Evolutionary conservation across 139 green algal genomes (phyloP), one percentile per base, ranked within the genome.

Genomic region (Picochlorum costavermella): DNA sequence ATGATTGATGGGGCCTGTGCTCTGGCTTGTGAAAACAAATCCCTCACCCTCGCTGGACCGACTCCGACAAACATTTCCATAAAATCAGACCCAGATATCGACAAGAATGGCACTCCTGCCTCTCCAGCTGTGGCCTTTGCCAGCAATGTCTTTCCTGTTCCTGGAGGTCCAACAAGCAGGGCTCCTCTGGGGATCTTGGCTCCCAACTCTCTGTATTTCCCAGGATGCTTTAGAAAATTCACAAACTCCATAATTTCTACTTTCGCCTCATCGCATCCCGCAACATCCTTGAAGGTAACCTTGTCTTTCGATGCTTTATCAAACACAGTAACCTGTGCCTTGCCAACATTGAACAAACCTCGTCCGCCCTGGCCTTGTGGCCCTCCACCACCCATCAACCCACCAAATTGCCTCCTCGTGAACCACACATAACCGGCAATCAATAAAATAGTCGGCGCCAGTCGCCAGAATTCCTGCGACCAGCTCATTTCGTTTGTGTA

Each of bases 231-330:
- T 36, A 96, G 67, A 62, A 98, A 98, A 65, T 95, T 86, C 28
- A 98, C 91, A 84, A 98, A 96, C 85, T 98, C 91, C 86, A 95
- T 95, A 69, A 98, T 88, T 79, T 96, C 89, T 55, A 74, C 62
- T 83, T 97, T 97, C 28, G 91, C 92, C 72, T 98, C 92, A 61
- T 97, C 87, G 72, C 90, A 96, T 12, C 92, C 92, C 23, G 92
- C 92, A 46, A 98, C 92, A 64, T 98, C 90, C 73, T 86, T 88
- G 72, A 97, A 96, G 31, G 76, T 82, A 2, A 90, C 75, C 68
- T 91, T 90, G 56, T 91, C 79, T 73, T 96, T 96, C 40, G 83
- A 78, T 31, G 89, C 89, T 68, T 95, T 95, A 81, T 98, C 92
- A 23, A 96, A 29, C 4, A 80, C 64, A 12, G 68, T 76, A 1